A percentile compares a stretch with the other conserved stretches of the same genome.
phyloP scores from a whole-genome alignment of 495 filamentous ascomycete species.

The Aspergillus ellipticus region DNA sequence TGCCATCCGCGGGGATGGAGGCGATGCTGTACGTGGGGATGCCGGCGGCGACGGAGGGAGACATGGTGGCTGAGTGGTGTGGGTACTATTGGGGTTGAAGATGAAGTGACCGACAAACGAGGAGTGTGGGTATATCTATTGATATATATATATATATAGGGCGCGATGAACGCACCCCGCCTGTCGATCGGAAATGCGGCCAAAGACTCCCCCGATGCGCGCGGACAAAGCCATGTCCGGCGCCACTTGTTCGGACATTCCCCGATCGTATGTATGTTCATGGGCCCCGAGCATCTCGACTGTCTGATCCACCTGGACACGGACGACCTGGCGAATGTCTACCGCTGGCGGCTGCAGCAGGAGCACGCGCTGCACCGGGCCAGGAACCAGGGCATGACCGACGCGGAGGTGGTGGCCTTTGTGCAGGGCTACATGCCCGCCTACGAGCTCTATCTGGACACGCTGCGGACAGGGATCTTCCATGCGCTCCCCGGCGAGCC shows the following conservation, averaged over 20 bases:
- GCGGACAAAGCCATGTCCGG: no score
- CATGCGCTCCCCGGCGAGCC: not conserved
- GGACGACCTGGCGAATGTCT: not conserved
- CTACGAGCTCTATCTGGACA: not conserved
- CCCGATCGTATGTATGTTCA: not conserved
- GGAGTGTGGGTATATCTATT: not conserved
- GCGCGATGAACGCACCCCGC: no score
- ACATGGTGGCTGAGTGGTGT: not conserved
- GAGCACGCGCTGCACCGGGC: not conserved
- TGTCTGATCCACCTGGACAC: not conserved
- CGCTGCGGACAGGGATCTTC: not conserved
- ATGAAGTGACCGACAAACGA: no score
- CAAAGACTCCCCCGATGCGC: no score
- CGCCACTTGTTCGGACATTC: no score
- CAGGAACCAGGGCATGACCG: not conserved
- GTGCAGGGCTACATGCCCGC: not conserved
- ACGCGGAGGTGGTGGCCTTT: not conserved
- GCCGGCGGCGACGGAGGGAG: slow-evolving; percentile 24
- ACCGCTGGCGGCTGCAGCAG: not conserved
- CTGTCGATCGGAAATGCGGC: no score
- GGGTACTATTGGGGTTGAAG: no score
- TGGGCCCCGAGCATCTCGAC: not conserved
- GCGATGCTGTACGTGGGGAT: slow-evolving; percentile 49
- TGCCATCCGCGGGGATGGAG: slow-evolving; percentile 52
- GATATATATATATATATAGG: not conserved